Conservation (phyloP, 208 protist genomes). For the Trypanosomatidae sp. region DNA sequence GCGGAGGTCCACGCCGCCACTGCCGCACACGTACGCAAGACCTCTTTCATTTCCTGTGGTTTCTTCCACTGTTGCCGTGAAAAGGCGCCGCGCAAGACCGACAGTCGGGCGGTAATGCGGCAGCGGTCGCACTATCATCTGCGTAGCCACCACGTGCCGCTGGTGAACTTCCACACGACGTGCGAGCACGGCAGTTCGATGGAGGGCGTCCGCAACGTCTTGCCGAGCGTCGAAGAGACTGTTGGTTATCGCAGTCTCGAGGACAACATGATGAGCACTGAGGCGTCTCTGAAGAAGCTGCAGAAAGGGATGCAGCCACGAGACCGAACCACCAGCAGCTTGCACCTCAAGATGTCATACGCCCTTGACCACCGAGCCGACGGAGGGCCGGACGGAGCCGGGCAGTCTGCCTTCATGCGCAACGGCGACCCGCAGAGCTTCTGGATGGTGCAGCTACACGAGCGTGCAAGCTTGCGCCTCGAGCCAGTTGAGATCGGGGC, state of each 20-base stretch:
- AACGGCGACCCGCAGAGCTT: conserved; percentile 33
- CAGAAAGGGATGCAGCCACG: conserved; percentile 12
- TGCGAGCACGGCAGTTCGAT: conserved; percentile 7
- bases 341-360: conserved; percentile 25
- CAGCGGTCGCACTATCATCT: conserved; percentile 37
- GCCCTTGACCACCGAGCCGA: conserved; percentile 21
- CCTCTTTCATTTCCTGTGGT: conserved; percentile 11
- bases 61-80: conserved; percentile 8
- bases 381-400: conserved; percentile 19
- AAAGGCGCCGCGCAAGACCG: conserved; percentile 12
- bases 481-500: conserved; percentile 24
- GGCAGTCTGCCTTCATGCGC: conserved; percentile 24
- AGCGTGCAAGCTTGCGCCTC: conserved; percentile 29
- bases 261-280: conserved; percentile 7
- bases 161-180: conserved; percentile 50
- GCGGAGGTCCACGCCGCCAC: not conserved
- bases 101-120: conserved; percentile 31
- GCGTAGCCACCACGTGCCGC: conserved; percentile 52
- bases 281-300: conserved; percentile 13
- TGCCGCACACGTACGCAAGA: conserved; percentile 2
- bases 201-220: not conserved
- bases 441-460: conserved; percentile 35
- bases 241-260: conserved; percentile 4
- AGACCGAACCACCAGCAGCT: conserved; percentile 12
- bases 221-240: conserved; percentile 24